Evolutionary conservation across 164 flowering plant species (phyloP), one percentile per base, ranked within the genome.

Genomic region (Macadamia integrifolia): DNA sequence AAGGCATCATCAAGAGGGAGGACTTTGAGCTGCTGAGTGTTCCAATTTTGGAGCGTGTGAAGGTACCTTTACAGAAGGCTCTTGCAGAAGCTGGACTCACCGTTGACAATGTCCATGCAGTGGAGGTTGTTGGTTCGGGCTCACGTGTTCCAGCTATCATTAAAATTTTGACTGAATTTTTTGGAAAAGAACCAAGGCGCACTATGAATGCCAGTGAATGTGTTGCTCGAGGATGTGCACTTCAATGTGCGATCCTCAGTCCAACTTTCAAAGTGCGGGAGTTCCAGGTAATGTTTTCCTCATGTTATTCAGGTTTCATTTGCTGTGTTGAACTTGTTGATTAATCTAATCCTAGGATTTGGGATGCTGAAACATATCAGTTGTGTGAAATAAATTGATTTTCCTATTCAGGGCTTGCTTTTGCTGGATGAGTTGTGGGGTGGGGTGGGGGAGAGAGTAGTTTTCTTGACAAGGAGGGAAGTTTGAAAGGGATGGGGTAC

Each of bases 191-290:
- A 70, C 96, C 95, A 3, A 85, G 96, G 75, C 87, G 96, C 0
- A 92, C 98, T 4, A 90, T 90, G 96, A 92, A 92, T 84, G 98
- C 98, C 6, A 92, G 96, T 76, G 98, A 92, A 76, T 90, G 94
- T 80, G 96, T 92, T 68, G 89, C 93, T 3, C 85, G 84, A 53
- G 98, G 98, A 0, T 79, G 81, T 80, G 98, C 98, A 9, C 76
- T 92, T 32, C 80, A 92, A 66, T 92, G 97, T 74, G 97, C 97
- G 15, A 90, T 92, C 60, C 87, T 92, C 12, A 92, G 96, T 63
- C 98, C 98, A 2, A 90, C 96, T 2, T 92, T 92, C 40, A 90
- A 92, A 88, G 98, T 92, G 40, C 76, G 93, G 48, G 96, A 92
- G 28, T 92, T 92, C 56, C 94, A 88, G 94, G 98, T 92, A 70